Evolutionary conservation across 2,329 filamentous ascomycete species (phyloP).

Genomic region (Cercospora brassicicola): DNA sequence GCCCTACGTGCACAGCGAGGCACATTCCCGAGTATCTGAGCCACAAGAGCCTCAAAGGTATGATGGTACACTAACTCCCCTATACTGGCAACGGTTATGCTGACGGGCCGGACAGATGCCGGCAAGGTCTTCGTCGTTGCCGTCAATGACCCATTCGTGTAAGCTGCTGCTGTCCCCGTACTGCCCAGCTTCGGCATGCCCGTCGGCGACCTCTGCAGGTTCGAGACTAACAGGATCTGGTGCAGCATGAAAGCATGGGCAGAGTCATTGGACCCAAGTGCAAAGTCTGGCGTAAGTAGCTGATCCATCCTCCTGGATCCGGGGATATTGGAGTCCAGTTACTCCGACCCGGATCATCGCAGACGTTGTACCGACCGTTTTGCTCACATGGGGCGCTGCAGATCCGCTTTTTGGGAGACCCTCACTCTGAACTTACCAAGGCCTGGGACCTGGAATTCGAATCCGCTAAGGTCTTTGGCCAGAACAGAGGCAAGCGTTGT

Average conservation of each 20-base stretch:
- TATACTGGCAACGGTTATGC: neutral
- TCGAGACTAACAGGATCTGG: conserved; percentile 9
- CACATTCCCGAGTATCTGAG: conserved; percentile 88
- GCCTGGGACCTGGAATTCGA: conserved; percentile 83
- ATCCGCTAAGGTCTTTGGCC: conserved; percentile 74
- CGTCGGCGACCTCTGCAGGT: conserved; percentile 5
- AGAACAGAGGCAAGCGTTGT: conserved; percentile 81
- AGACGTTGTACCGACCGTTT: neutral
- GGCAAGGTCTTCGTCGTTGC: conserved; percentile 86
- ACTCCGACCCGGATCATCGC: neutral
- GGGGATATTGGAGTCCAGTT: neutral
- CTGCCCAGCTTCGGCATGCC: neutral
- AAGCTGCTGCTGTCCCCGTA: conserved; percentile 27
- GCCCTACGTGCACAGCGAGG: conserved; percentile 62
- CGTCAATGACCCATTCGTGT: conserved; percentile 96
- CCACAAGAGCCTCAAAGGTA: conserved; percentile 67
- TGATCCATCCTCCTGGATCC: neutral
- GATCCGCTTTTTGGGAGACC: conserved; percentile 88
- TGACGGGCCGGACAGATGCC: conserved; percentile 45
- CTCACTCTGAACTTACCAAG: conserved; percentile 75
- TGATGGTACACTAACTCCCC: conserved; percentile 39
- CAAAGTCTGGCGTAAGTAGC: conserved; percentile 66
- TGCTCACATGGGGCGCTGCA: conserved; percentile 40
- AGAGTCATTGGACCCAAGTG: conserved; percentile 70
- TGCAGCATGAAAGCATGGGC: conserved; percentile 79